Conservation (phyloP, 1,284 basidiomycete species). For the Austroboletus olivaceoglutinosus region DNA sequence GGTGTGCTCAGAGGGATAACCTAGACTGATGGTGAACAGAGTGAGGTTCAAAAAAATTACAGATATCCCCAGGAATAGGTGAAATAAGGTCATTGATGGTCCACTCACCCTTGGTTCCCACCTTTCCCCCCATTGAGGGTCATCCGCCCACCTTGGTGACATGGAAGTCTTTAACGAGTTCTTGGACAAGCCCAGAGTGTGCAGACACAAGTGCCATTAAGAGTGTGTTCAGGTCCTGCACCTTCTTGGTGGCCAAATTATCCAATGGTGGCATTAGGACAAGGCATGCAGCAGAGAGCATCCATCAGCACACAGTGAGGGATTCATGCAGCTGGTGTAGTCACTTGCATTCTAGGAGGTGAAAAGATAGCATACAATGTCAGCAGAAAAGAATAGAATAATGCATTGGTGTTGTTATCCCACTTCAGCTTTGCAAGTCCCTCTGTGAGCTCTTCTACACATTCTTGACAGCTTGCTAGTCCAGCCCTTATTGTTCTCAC, state of each 20-base stretch:
- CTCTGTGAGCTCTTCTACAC: conserved; percentile 54
- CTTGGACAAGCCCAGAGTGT: conserved; percentile 68
- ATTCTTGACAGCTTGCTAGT: conserved; percentile 47
- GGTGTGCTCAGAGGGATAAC: conserved; percentile 75
- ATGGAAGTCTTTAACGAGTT: conserved; percentile 77
- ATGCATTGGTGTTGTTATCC: conserved; percentile 65
- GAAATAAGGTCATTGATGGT: conserved; percentile 73
- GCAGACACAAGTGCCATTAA: conserved; percentile 60
- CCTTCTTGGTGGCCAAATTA: conserved; percentile 39
- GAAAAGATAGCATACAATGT: neutral
- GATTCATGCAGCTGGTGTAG: conserved; percentile 54
- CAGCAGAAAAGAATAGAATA: neutral
- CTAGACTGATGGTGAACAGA: conserved; percentile 33
- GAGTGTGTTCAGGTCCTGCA: conserved; percentile 45
- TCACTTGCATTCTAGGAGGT: conserved; percentile 54
- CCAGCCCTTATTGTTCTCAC: conserved; percentile 50
- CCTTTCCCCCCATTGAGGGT: conserved; percentile 67
- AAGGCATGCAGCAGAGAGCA: conserved; percentile 55
- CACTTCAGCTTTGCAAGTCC: conserved; percentile 53
- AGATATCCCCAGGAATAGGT: conserved; percentile 76
- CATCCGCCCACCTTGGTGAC: conserved; percentile 74
- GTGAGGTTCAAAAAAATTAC: neutral
- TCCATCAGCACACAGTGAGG: conserved; percentile 57
- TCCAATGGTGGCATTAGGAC: conserved; percentile 37
- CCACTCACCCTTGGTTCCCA: conserved; percentile 77